These are phyloP conservation scores for Fusarium foetens DNA, from an alignment of 2,329 filamentous ascomycete genomes.

Conservation along the genomic window DNA sequence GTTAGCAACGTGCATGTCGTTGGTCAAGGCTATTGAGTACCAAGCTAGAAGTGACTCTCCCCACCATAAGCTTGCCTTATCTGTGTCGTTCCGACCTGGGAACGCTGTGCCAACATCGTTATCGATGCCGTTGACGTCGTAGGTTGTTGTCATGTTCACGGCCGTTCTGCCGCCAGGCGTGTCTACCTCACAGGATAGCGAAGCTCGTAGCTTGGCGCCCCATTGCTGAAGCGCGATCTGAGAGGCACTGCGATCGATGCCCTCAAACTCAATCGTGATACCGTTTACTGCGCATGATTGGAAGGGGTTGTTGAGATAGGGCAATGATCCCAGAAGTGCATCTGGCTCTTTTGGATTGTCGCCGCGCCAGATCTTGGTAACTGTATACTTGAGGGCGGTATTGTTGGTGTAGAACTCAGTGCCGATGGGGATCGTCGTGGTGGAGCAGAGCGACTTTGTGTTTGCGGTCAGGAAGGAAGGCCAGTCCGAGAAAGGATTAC, in stretches of 20 bases:
- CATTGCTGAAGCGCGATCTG: background rate
- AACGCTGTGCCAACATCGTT: background rate
- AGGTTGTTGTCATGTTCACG: background rate
- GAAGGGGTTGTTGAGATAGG: background rate
- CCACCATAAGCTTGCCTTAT: background rate
- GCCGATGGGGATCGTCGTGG: background rate
- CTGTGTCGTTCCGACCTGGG: background rate
- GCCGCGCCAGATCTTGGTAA: background rate
- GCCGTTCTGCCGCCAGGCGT: background rate
- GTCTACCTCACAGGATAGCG: background rate
- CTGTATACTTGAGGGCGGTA: background rate
- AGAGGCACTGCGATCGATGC: background rate
- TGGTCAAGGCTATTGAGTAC: background rate
- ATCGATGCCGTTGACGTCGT: background rate
- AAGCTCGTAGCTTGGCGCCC: background rate
- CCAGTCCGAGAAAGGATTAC: background rate
- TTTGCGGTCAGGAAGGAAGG: background rate
- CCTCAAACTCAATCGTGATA: background rate
- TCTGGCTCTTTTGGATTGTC: background rate
- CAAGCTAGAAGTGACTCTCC: background rate
- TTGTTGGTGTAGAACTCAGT: background rate
- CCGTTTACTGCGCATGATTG: background rate
- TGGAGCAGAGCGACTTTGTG: background rate
- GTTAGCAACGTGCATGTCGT: background rate
- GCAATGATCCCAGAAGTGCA: background rate